Evolutionary conservation across 257 asterid genomes (phyloP), one percentile per base, ranked within the genome.

Genomic region (Solanum tacnaense): DNA sequence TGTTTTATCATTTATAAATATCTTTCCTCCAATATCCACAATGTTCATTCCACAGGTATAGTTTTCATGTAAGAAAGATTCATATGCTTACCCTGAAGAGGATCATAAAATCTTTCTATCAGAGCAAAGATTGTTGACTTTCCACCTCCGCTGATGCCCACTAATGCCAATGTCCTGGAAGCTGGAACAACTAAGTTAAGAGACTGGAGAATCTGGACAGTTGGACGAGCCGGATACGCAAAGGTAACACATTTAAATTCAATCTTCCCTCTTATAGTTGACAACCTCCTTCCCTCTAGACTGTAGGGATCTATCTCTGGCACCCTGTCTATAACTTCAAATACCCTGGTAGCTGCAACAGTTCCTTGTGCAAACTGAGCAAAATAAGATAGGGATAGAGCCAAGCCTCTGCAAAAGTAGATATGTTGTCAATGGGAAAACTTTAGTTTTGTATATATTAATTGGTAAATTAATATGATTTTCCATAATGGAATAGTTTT

Each of bases 301-400:
- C 93, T 92, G 35, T 94, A 94, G 13, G 98, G 95, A 88, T 95
- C 98, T 25, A 95, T 94, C 39, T 81, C 93, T 29, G 98, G 98
- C 35, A 94, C 88, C 38, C 95, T 89, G 83, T 94, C 96, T 32
- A 94, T 94, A 49, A 95, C 92, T 88, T 93, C 95, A 85, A 94
- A 95, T 74, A 95, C 94, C 87, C 96, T 90, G 67, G 94, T 87
- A 16, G 98, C 98, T 39, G 98, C 97, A 18, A 94, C 98, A 0
- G 95, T 95, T 86, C 98, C 98, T 94, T 94, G 98, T 2, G 98
- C 91, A 90, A 96, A 94, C 86, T 96, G 98, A 21, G 98, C 98
- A 71, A 92, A 95, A 89, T 95, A 95, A 67, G 98, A 93, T 39
- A 96, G 56, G 13, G 98, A 92, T 88, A 95, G 86, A 15, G 98